A percentile compares a stretch with the other conserved stretches of the same genome.
These are phyloP conservation scores for Dactylonectria estremocensis DNA, from an alignment of 2,329 filamentous ascomycete species.

Conservation along the genomic window DNA sequence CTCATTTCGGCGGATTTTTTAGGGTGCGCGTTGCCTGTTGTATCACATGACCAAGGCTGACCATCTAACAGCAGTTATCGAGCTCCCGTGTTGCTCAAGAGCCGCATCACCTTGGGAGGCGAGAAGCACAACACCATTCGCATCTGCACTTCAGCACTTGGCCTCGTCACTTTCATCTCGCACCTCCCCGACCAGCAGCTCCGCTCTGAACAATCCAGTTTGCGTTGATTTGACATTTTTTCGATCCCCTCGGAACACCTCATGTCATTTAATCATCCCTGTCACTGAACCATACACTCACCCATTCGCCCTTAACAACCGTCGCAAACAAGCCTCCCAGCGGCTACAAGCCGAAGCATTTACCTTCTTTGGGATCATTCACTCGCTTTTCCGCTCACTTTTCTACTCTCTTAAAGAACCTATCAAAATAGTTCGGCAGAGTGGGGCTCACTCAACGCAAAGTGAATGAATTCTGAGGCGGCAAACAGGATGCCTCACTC, in stretches of 20 bases:
- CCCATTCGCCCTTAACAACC: constrained; percentile 5
- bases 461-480: constrained; percentile 37
- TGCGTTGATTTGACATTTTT: background rate
- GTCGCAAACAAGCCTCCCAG: background rate
- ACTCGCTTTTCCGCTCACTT: constrained; percentile 5
- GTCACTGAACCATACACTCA: background rate
- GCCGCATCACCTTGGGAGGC: constrained; percentile 33
- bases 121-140: constrained; percentile 35
- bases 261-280: background rate
- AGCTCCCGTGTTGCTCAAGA: constrained; percentile 45
- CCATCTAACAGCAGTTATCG: constrained; percentile 48
- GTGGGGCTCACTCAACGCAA: background rate
- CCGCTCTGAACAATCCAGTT: background rate
- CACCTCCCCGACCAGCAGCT: background rate
- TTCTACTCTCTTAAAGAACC: background rate
- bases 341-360: background rate
- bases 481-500: constrained; percentile 41
- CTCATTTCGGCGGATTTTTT: constrained; percentile 5
- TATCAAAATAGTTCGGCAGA: constrained; percentile 8
- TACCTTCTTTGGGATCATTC: background rate
- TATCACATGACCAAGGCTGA: constrained; percentile 2
- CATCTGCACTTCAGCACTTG: constrained; percentile 17
- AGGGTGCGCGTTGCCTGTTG: background rate
- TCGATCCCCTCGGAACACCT: background rate
- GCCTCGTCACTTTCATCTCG: constrained; percentile 27